Percentiles rank a stretch among this genome's conserved stretches.
phyloP scores from a whole-genome alignment of 768 basidiomycete species.

The Leccinum disarticulatum region DNA sequence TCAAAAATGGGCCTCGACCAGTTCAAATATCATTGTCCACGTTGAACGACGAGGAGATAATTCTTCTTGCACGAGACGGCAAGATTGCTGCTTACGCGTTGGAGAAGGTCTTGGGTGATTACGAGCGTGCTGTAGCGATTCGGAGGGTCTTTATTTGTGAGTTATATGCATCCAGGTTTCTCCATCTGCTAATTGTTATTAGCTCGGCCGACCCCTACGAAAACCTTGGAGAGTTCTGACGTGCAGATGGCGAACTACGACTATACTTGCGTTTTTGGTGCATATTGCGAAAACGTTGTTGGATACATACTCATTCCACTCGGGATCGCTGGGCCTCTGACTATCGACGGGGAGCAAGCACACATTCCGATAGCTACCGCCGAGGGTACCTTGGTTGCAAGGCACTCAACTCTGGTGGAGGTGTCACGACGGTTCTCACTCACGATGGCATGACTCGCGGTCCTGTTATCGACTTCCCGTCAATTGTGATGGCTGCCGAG shows the following conservation, averaged over 20 bases:
- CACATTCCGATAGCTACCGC: conserved; percentile 99
- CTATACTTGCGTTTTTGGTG: conserved; percentile 90
- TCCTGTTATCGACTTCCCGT: conserved; percentile 96
- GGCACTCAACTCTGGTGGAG: conserved; percentile 94
- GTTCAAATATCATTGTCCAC: conserved; percentile 54
- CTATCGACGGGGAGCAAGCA: conserved; percentile 77
- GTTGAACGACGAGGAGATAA: conserved; percentile 90
- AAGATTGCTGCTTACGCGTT: conserved; percentile 95
- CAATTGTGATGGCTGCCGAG: conserved; percentile 71
- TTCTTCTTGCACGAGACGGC: conserved; percentile 82
- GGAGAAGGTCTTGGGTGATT: conserved; percentile 90
- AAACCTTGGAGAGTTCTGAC: conserved; percentile 79
- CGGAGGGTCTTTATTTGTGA: conserved; percentile 88
- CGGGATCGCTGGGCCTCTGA: conserved; percentile 94
- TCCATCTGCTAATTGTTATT: conserved; percentile 12
- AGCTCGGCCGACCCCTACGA: conserved; percentile 85
- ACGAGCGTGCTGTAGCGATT: conserved; percentile 83
- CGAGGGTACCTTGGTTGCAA: conserved; percentile 99
- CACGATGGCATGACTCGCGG: conserved; percentile 98
- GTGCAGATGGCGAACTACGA: conserved; percentile 87
- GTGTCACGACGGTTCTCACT: conserved; percentile 90
- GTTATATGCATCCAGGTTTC: conserved; percentile 26
- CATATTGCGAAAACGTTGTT: conserved; percentile 98
- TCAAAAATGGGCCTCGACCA: conserved; percentile 69
- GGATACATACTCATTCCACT: conserved; percentile 96